Conservation (phyloP, 2,329 filamentous ascomycete genomes). For the Arachnomyces sp. region DNA sequence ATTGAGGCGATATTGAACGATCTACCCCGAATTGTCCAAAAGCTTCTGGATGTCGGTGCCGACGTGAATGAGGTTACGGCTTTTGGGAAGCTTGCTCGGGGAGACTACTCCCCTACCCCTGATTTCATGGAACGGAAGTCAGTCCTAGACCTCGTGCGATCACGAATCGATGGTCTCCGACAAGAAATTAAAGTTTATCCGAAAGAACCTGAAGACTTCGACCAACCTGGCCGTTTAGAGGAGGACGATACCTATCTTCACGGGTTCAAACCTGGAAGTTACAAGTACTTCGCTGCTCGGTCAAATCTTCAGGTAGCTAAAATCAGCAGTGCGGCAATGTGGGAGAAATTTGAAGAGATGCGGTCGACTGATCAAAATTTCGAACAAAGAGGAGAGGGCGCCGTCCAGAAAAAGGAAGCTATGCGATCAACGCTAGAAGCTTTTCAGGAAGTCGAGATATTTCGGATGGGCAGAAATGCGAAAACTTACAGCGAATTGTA, state of each 20-base stretch:
- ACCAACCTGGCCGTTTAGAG: too few relatives aligned
- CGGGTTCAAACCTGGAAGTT: slow-evolving; percentile 48
- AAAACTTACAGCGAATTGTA: slow-evolving; percentile 60
- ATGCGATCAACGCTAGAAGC: slow-evolving; percentile 46
- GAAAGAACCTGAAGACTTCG: slow-evolving; percentile 19
- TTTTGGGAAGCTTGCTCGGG: slow-evolving; percentile 18
- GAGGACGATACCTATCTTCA: slow-evolving; percentile 47
- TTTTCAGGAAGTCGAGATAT: slow-evolving; percentile 49
- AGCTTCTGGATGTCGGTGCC: slow-evolving; percentile 56
- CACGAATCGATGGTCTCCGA: slow-evolving; percentile 44
- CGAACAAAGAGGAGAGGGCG: slow-evolving; percentile 18
- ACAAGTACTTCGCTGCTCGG: slow-evolving; percentile 31
- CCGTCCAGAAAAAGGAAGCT: slow-evolving; percentile 49
- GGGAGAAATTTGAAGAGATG: slow-evolving; percentile 30
- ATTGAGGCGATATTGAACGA: slow-evolving; percentile 18
- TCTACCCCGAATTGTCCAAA: slow-evolving; percentile 31
- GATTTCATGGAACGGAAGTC: slow-evolving; percentile 22
- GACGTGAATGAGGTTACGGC: slow-evolving; percentile 55
- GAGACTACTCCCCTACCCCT: background rate
- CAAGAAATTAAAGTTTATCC: slow-evolving; percentile 17
- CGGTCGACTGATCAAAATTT: slow-evolving; percentile 24
- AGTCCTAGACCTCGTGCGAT: slow-evolving; percentile 54
- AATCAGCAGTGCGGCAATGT: slow-evolving; percentile 34
- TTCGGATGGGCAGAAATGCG: slow-evolving; percentile 50
- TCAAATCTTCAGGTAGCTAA: slow-evolving; percentile 36